phyloP scores from a whole-genome alignment of 148 eudicot genomes.

The Agrostemma githago region DNA sequence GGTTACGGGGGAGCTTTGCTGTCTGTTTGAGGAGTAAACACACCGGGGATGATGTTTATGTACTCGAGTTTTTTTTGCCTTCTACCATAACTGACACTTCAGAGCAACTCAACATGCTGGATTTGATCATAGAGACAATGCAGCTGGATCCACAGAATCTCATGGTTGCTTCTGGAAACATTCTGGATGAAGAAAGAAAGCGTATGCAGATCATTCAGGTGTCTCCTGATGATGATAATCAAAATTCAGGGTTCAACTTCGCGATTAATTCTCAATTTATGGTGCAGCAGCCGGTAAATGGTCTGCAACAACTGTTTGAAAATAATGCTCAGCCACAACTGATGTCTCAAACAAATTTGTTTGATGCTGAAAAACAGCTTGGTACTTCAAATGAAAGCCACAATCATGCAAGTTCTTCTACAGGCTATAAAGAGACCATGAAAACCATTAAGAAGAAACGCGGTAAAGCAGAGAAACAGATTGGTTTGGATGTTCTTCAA shows the following conservation, averaged over 20 bases:
- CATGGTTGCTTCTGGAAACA: conserved; percentile 71
- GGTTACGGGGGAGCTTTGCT: conserved; percentile 64
- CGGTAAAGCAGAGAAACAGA: conserved; percentile 87
- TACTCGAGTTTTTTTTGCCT: conserved; percentile 86
- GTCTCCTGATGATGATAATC: conserved; percentile 46
- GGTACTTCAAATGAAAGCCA: conserved; percentile 23
- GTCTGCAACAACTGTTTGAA: conserved; percentile 6
- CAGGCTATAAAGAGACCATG: conserved; percentile 33
- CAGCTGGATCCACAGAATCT: conserved; percentile 59
- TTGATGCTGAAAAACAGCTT: conserved; percentile 25
- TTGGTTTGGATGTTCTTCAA: conserved; percentile 81
- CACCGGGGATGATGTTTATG: conserved; percentile 78
- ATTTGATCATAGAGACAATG: conserved; percentile 54
- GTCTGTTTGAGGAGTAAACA: conserved; percentile 73
- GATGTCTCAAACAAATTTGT: conserved; percentile 27
- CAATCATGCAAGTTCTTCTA: conserved; percentile 20
- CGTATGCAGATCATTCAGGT: conserved; percentile 49
- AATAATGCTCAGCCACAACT: conserved; percentile 29
- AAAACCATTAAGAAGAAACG: conserved; percentile 71
- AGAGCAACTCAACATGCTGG: conserved; percentile 54
- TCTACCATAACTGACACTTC: conserved; percentile 33
- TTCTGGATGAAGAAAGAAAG: conserved; percentile 58
- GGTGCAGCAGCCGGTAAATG: conserved; percentile 30
- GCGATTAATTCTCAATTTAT: conserved; percentile 25
- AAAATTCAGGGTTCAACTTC: conserved; percentile 26